Base-by-base conservation (phyloP, 495 filamentous ascomycete genomes). In the Penicillium tannophilum region DNA sequence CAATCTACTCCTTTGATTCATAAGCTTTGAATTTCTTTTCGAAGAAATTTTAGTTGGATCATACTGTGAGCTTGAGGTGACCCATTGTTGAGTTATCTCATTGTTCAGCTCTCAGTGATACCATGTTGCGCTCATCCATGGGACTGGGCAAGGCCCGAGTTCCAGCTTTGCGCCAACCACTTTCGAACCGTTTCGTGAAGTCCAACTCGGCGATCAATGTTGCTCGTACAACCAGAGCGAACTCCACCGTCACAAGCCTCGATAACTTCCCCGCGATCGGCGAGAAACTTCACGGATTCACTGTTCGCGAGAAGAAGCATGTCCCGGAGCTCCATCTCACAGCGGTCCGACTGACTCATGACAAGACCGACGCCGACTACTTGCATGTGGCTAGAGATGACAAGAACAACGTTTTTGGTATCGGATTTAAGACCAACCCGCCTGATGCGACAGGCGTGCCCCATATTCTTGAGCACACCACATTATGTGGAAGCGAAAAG, bases 401-500 rank as follows among this genome's bases (percentile, higher is more conserved):
- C 70, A 88, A 88, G 78, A 98, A 98, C 74, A 98, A 98, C 90
- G 95, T 97, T 60, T 98, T 98, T 79, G 96, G 92, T 8, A 92
- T 97, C 64, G 93, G 92, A 6, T 98, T 98, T 84, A 97, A 97
- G 83, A 98, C 94, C 4, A 98, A 98, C 67, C 94, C 94, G 12
- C 91, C 93, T 17, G 92, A 98, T 75, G 91, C 92, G 58, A 98
- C 94, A 0, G 94, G 94, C 44, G 89, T 98, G 41, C 95, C 94
- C 9, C 94, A 98, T 76, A 98, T 98, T 63, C 80, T 98, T 60
- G 94, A 98, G 73, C 94, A 98, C 75, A 96, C 92, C 3, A 97
- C 94, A 3, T 78, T 98, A 36, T 98, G 94, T 68, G 94, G 94
- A n/a, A 97, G 92, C 62, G 84, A 97, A 69, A 97, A 94, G 90